These are phyloP conservation scores for Paraconiothyrium sp. DNA, from an alignment of 2,329 filamentous ascomycete genomes.

Conservation along the genomic window DNA sequence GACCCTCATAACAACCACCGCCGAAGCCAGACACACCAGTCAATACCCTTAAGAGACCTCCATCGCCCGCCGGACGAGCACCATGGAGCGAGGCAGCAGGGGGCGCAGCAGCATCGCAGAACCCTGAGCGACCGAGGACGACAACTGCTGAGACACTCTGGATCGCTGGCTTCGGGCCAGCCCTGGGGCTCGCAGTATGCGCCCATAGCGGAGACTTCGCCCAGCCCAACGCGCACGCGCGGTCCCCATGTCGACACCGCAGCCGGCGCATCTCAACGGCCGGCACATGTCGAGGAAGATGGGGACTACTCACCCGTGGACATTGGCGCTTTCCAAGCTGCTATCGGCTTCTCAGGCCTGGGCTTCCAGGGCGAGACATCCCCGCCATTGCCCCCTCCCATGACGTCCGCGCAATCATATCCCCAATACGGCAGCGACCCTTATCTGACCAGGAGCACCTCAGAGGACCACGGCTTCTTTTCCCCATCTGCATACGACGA, in stretches of 20 bases:
- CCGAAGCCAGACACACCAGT: conserved; percentile 62
- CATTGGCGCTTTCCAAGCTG: conserved; percentile 58
- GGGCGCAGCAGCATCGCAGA: conserved; percentile 50
- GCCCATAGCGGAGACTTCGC: conserved; percentile 63
- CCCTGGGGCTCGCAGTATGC: conserved; percentile 59
- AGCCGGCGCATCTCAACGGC: conserved; percentile 38
- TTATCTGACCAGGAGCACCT: conserved; percentile 54
- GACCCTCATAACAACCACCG: conserved; percentile 54
- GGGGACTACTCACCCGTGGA: conserved; percentile 56
- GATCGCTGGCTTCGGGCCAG: conserved; percentile 53
- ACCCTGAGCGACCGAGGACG: conserved; percentile 61
- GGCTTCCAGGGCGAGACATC: conserved; percentile 54
- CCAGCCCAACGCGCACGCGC: conserved; percentile 53
- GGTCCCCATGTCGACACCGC: conserved; percentile 49
- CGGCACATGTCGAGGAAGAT: conserved; percentile 47
- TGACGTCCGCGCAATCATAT: conserved; percentile 61
- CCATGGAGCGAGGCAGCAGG: conserved; percentile 36
- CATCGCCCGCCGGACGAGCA: conserved; percentile 51
- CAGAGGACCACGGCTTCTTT: conserved; percentile 65
- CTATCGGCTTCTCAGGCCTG: conserved; percentile 56
- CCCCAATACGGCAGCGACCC: conserved; percentile 31
- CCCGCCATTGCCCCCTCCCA: conserved; percentile 36
- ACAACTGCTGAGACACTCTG: conserved; percentile 56
- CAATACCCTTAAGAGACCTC: conserved; percentile 75
- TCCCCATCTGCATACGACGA: conserved; percentile 63